Evolutionary conservation across 129 eudicot genomes (phyloP).

Genomic region (Flaveria brownii): DNA sequence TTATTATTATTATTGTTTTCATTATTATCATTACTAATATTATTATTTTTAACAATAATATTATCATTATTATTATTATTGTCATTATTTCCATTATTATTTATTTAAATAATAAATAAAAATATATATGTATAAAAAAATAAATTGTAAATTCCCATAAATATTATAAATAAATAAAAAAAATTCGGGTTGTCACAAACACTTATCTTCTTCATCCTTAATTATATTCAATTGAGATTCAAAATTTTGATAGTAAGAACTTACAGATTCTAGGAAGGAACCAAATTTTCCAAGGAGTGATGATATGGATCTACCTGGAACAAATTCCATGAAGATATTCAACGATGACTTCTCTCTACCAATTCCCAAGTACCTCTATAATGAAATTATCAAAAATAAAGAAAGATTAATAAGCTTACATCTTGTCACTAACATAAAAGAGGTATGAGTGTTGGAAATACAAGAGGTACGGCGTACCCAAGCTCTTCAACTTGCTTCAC

Average conservation of each 20-base stretch:
- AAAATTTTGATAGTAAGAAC: conserved; percentile 27
- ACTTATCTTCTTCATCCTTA: no score
- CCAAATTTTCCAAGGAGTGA: conserved; percentile 96
- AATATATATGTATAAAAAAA: no score
- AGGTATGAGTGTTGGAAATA: conserved; percentile 49
- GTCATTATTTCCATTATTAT: no score
- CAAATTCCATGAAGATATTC: conserved; percentile 92
- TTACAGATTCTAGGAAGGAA: conserved; percentile 97
- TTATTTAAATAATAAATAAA: no score
- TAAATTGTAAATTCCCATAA: no score
- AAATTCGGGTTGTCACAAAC: no score
- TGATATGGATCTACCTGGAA: conserved; percentile 94
- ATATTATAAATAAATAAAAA: no score
- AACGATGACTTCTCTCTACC: conserved; percentile 87
- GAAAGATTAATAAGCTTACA: conserved; percentile 4
- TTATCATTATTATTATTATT: no score
- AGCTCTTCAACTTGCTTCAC: conserved; percentile 91
- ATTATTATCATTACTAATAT: no score
- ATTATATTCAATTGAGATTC: background rate
- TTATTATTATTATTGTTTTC: no score
- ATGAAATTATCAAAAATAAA: conserved; percentile 7
- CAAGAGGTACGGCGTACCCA: conserved; percentile 95
- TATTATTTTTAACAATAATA: no score
- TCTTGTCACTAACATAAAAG: no score
- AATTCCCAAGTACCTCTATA: conserved; percentile 92